Evolutionary conservation across 2,329 filamentous ascomycete genomes (phyloP).

Genomic region (Aspergillus glaucus): DNA sequence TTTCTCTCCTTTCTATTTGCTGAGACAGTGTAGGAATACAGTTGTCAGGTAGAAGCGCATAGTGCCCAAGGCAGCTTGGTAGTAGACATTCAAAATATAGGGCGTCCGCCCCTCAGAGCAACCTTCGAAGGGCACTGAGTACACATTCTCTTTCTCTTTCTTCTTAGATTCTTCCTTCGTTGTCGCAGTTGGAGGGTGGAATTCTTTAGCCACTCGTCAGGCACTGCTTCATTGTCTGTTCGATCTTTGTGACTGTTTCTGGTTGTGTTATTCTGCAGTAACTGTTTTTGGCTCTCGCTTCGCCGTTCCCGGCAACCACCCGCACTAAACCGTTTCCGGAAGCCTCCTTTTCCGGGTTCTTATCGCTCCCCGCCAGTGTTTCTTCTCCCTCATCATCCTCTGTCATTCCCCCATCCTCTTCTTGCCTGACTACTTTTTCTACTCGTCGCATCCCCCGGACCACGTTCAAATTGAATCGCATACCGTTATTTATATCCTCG

Average conservation of each 20-base stretch:
- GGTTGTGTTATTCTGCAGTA: neutral
- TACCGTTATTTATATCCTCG: neutral
- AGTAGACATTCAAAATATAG: neutral
- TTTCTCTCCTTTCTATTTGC: neutral
- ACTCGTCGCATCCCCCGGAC: neutral
- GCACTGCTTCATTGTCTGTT: neutral
- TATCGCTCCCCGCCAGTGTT: neutral
- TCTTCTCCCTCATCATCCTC: constrained; percentile 1
- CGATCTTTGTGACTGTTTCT: neutral
- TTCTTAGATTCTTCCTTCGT: neutral
- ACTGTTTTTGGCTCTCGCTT: neutral
- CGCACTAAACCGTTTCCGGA: neutral
- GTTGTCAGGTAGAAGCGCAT: neutral
- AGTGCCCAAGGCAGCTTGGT: neutral
- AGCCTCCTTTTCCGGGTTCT: constrained; percentile 1
- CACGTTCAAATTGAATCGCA: neutral
- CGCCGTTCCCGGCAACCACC: neutral
- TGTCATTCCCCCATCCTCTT: neutral
- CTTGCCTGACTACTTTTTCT: neutral
- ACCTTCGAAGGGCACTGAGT: neutral
- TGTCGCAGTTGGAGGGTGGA: neutral
- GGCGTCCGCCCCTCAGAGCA: neutral
- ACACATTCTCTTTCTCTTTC: too few relatives aligned
- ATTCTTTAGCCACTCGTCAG: neutral
- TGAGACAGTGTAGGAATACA: neutral